phyloP scores from a whole-genome alignment of 2,329 filamentous ascomycete species.

The Penicillium vulpinum region DNA sequence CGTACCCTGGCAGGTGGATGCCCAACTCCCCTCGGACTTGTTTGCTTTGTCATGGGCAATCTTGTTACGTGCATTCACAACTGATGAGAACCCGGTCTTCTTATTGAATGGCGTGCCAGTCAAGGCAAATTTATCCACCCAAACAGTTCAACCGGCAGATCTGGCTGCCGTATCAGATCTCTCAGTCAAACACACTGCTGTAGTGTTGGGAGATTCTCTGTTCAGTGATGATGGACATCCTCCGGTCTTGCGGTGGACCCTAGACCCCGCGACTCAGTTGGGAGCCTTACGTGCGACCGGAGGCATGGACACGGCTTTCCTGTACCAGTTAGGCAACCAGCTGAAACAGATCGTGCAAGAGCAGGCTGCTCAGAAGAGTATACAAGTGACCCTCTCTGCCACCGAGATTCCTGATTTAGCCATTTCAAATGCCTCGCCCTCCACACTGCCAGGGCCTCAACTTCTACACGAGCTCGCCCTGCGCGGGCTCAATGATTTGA shows the following conservation, averaged over 20 bases:
- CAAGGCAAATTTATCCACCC: conserved; percentile 25
- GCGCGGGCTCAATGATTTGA: conserved; percentile 33
- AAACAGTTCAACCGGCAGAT: conserved; percentile 18
- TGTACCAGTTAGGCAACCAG: conserved; percentile 33
- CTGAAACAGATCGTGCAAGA: conserved; percentile 29
- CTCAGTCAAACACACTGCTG: conserved; percentile 24
- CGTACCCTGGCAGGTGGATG: conserved; percentile 20
- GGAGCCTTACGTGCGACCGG: conserved; percentile 28
- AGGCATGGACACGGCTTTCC: conserved; percentile 24
- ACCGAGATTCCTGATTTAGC: conserved; percentile 44
- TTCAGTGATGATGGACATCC: conserved; percentile 4
- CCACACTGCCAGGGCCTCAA: conserved; percentile 53
- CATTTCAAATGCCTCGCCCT: conserved; percentile 59
- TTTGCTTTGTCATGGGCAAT: conserved; percentile 32
- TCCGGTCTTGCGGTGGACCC: conserved; percentile 25
- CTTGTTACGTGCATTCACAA: conserved; percentile 33
- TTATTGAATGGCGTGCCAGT: conserved; percentile 29
- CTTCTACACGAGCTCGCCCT: conserved; percentile 66
- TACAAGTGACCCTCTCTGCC: conserved; percentile 12
- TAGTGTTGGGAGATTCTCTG: conserved; percentile 21
- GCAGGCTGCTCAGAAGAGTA: conserved; percentile 19
- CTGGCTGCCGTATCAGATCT: conserved; percentile 13
- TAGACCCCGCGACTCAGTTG: conserved; percentile 22
- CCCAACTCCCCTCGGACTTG: conserved; percentile 19
- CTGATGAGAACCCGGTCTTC: conserved; percentile 36